Evolutionary conservation across 768 basidiomycete species (phyloP).

Genomic region (Leccinum broughii): DNA sequence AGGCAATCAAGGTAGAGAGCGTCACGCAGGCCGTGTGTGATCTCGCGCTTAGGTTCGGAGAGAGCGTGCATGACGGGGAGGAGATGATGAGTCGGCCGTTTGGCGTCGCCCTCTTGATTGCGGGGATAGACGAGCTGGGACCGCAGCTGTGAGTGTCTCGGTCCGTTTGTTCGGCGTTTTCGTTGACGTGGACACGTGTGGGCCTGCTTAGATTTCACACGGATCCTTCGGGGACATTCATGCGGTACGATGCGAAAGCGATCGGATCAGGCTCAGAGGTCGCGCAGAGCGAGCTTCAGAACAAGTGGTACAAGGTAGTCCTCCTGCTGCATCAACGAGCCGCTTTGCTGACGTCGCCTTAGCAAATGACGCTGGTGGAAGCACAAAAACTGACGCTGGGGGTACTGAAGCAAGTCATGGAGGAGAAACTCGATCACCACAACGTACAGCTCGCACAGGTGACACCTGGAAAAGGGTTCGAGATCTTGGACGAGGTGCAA

Average conservation of each 20-base stretch:
- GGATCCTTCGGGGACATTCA: constrained; percentile 97
- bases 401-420: constrained; percentile 99
- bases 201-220: constrained; percentile 79
- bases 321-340: not conserved
- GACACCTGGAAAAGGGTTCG: constrained; percentile 80
- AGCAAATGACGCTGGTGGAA: constrained; percentile 92
- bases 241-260: constrained; percentile 96
- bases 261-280: constrained; percentile 98
- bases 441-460: constrained; percentile 98
- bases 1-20: constrained; percentile 95
- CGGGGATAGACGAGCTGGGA: constrained; percentile 94
- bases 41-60: constrained; percentile 93
- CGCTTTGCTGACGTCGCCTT: constrained; percentile 14
- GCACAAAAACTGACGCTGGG: constrained; percentile 84
- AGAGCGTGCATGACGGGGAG: constrained; percentile 98
- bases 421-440: constrained; percentile 98
- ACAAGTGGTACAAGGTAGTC: constrained; percentile 91
- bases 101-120: constrained; percentile 95
- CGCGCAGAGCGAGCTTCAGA: constrained; percentile 94
- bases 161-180: no score
- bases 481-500: constrained; percentile 79
- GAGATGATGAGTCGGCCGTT: constrained; percentile 99
- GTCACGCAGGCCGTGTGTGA: constrained; percentile 98
- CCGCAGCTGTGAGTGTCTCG: constrained; percentile 81
- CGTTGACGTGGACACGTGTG: constrained; percentile 3